Base-by-base conservation (phyloP, 2,329 filamentous ascomycete species). In the Hypomyces perniciosus region DNA sequence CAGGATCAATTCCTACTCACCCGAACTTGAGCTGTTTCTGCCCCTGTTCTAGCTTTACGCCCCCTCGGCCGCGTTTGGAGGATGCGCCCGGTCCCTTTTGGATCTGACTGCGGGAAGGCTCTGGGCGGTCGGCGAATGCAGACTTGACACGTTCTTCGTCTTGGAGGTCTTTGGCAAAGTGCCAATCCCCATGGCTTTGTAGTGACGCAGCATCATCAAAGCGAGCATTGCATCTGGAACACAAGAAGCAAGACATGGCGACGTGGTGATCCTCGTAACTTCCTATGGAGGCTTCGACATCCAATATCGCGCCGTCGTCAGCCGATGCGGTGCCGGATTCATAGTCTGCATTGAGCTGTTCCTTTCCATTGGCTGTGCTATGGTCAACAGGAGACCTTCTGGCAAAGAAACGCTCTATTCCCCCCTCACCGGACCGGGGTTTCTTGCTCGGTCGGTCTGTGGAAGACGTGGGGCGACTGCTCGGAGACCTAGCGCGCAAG, bases 161-260 rank as follows among this genome's bases (percentile, higher is more conserved):
- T 57, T 91, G 85, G 30, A 99, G 76, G 59, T 92, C 87, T 69
- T 88, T 89, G 42, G 93, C 93, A 69, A 96, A 86, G 70, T 99
- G 93, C 85, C 91, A 97, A 67, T 99, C 93, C 48, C 85, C 76
- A 66, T 99, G 93, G 68, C 88, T 91, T 57, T 84, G 79, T 43
- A 83, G 64, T 59, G 79, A 77, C 50, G 85, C 80, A 28, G 72
- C 63, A 37, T 75, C 72, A 9, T 76, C 73, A 33, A 93, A 72
- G n/a, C 66, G 64, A 60, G 78, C 76, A 53, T 78, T 76, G 67
- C 90, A 96, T 55, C 81, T 81, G 45, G 73, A 64, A 66, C 90
- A 95, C 38, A 67, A 60, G 59, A 74, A 69, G 42, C 37, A 62
- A 35, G 62, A 65, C 56, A 68, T 66, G 60, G 64, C 20, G 20